phyloP scores from a whole-genome alignment of 257 asterid species.

The Solanum microdontum region DNA sequence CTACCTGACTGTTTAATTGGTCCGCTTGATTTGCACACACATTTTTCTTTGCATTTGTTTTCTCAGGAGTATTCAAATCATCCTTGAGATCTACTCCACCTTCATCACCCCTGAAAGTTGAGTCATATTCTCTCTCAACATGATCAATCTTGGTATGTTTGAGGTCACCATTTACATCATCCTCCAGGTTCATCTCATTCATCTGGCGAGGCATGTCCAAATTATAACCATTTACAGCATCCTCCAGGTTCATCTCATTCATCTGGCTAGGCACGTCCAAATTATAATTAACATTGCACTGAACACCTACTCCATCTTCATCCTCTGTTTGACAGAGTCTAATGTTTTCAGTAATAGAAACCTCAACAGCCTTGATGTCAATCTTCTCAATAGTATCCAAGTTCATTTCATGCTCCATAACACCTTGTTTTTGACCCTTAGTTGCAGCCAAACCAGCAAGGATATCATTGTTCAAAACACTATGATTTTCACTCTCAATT shows the following conservation, averaged over 20 bases:
- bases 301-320: neutral
- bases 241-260: slow-evolving; percentile 1
- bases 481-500: neutral
- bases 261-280: neutral
- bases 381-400: neutral
- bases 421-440: slow-evolving; percentile 1
- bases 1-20: neutral
- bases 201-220: no score
- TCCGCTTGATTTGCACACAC: slow-evolving; percentile 7
- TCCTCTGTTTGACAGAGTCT: neutral
- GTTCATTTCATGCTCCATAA: slow-evolving; percentile 2
- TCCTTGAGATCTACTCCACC: slow-evolving; percentile 7
- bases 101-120: slow-evolving; percentile 9
- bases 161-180: neutral
- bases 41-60: slow-evolving; percentile 1
- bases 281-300: neutral
- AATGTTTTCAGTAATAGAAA: neutral
- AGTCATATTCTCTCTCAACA: slow-evolving; percentile 7
- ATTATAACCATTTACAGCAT: neutral
- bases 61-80: neutral
- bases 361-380: neutral
- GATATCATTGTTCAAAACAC: neutral
- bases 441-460: neutral
- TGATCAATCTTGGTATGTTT: slow-evolving; percentile 1
- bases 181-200: no score